phyloP scores from a whole-genome alignment of 306 rosid species.

The Vigna unguiculata region DNA sequence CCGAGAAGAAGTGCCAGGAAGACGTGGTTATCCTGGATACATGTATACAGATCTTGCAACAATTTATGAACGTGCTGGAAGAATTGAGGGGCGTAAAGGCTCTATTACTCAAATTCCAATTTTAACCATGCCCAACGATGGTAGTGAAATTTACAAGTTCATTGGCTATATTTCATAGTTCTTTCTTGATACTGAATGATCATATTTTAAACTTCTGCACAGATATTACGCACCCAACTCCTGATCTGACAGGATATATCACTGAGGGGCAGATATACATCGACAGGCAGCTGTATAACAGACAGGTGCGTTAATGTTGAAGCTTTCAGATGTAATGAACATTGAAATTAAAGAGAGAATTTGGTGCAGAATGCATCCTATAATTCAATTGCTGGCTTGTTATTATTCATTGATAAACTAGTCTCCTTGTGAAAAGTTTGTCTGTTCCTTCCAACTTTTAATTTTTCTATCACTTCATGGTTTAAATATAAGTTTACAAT shows the following conservation, averaged over 20 bases:
- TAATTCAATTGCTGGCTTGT: conserved; percentile 14
- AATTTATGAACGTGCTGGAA: conserved; percentile 98
- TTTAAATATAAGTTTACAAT: conserved; percentile 29
- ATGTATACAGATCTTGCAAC: conserved; percentile 99
- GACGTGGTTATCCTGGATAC: conserved; percentile 99
- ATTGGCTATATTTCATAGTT: conserved; percentile 34
- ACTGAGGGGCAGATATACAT: conserved; percentile 99
- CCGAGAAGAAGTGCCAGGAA: conserved; percentile 99
- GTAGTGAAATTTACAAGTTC: conserved; percentile 50
- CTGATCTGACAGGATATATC: conserved; percentile 98
- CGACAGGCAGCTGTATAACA: conserved; percentile 93
- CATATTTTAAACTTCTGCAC: conserved; percentile 47
- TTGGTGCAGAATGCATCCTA: conserved; percentile 19
- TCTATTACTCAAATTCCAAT: conserved; percentile 99
- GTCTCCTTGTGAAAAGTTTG: conserved; percentile 15
- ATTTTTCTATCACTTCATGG: conserved; percentile 24
- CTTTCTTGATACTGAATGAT: conserved; percentile 35
- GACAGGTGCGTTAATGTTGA: conserved; percentile 73
- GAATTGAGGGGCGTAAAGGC: conserved; percentile 99
- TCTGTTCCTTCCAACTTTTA: conserved; percentile 4
- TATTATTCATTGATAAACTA: conserved; percentile 12
- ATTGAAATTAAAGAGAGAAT: conserved; percentile 10
- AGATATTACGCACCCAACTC: conserved; percentile 99
- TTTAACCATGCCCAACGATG: conserved; percentile 98
- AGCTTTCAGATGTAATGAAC: conserved; percentile 36